A percentile compares a stretch with the other conserved stretches of the same genome.
phyloP scores from a whole-genome alignment of 257 asterid genomes.

The Solanum bukasovii region DNA sequence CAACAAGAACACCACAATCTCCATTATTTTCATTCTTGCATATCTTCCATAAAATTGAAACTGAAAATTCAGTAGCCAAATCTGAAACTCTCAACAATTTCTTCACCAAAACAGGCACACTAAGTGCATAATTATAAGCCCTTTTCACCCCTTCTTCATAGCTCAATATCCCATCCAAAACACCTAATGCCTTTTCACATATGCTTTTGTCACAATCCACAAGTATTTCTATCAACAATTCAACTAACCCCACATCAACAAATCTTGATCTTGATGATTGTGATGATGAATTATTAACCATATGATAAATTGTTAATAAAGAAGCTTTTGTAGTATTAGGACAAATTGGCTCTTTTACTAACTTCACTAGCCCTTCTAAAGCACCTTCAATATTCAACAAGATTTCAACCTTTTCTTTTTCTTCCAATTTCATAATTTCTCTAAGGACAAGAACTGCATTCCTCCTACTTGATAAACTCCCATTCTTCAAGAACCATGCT shows the following conservation, averaged over 20 bases:
- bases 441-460: slow-evolving; percentile 15
- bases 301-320: slow-evolving; percentile 20
- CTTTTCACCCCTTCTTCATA: slow-evolving; percentile 24
- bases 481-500: slow-evolving; percentile 22
- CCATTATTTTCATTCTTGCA: neutral
- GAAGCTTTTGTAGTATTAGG: slow-evolving; percentile 41
- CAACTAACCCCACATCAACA: slow-evolving; percentile 24
- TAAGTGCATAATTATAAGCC: slow-evolving; percentile 22
- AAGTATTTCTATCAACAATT: slow-evolving; percentile 19
- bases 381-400: slow-evolving; percentile 15
- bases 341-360: slow-evolving; percentile 34
- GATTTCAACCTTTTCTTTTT: neutral
- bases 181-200: slow-evolving; percentile 44
- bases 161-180: slow-evolving; percentile 36
- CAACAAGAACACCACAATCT: slow-evolving; percentile 7
- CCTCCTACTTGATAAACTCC: slow-evolving; percentile 12
- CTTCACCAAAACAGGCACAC: slow-evolving; percentile 41
- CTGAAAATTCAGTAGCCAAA: slow-evolving; percentile 35
- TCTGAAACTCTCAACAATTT: slow-evolving; percentile 40
- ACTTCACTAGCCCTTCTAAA: slow-evolving; percentile 26
- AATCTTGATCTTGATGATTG: neutral
- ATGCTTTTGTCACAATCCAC: slow-evolving; percentile 37
- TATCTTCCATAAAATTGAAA: slow-evolving; percentile 34
- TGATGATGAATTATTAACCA: slow-evolving; percentile 3
- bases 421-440: slow-evolving; percentile 2